Evolutionary conservation across 768 basidiomycete genomes (phyloP), one percentile per base, ranked within the genome.

Genomic region (Holtermanniella nyarrowii): DNA sequence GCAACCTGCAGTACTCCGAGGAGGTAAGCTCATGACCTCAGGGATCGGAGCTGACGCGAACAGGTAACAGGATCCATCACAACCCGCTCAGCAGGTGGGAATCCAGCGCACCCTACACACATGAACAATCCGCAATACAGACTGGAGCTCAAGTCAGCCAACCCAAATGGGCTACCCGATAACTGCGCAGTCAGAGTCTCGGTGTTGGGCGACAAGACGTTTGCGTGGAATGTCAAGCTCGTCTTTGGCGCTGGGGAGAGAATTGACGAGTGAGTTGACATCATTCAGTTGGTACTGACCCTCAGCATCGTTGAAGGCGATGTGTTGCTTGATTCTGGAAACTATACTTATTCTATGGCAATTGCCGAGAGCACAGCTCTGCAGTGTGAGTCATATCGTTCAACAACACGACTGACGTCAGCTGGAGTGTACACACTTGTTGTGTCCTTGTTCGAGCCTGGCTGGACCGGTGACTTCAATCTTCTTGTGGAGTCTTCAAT

Each of bases 81-180:
- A 0, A 77, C 72, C 27, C 82, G 81, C 58, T 87, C 80, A 24
- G 79, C 86, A 0, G 93, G 93, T 0, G 93, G 93, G 1, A 91
- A 90, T 63, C 79, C 82, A 50, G 79, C 80, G 3, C 76, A 81
- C 57, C 80, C 86, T 0, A 83, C 84, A 0, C 95, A 85, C 70
- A 85, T 93, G 82, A 70, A 79, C 45, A 97, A 96, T 64, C 91
- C 91, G 0, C 88, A 95, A 63, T 96, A 87, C 70, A 77, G 78
- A 50, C 74, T 96, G 13, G 76, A 37, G 31, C 31, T 37, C 31
- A 37, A 37, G 31, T 37, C 16, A 16, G 16, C 31, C 31, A 37
- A 37, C 10, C 31, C 31, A 7, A 16, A 7, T 37, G 16, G 7
- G n/a, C 40, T 4, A 39, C 54, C 26, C 21, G 46, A 24, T 42